These are phyloP conservation scores for Cornus controversa DNA, from an alignment of 148 eudicot species.

Conservation along the genomic window DNA sequence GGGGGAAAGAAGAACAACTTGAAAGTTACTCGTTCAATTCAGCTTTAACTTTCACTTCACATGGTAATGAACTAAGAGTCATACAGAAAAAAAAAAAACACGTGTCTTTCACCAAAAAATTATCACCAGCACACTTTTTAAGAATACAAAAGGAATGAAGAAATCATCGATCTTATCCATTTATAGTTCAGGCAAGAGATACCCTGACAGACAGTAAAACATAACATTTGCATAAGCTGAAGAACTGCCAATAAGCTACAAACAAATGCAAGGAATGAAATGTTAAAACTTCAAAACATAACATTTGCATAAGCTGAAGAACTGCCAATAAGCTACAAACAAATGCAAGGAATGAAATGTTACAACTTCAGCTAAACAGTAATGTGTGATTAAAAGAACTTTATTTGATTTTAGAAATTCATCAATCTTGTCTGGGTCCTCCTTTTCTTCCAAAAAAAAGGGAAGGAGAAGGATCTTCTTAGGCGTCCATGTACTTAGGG, in stretches of 20 bases:
- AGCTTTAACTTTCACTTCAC: background rate
- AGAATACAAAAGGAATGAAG: background rate
- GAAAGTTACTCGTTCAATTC: background rate
- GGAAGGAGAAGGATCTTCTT: too few relatives aligned
- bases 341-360: background rate
- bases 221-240: background rate
- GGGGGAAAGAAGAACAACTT: background rate
- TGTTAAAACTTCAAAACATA: background rate
- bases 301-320: background rate
- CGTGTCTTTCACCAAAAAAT: background rate
- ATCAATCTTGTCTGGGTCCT: background rate
- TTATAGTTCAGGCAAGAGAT: background rate
- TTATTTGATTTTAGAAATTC: background rate
- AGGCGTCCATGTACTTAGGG: background rate
- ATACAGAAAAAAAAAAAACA: slow-evolving; percentile 3
- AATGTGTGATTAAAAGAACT: background rate
- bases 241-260: background rate
- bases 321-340: background rate
- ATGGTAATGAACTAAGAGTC: background rate
- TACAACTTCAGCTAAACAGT: background rate
- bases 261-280: background rate
- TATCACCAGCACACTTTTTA: background rate
- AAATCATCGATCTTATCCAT: background rate
- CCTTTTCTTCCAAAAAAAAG: too few relatives aligned
- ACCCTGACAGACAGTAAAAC: background rate